phyloP scores from a whole-genome alignment of 495 filamentous ascomycete genomes.

The Geopyxis carbonaria region DNA sequence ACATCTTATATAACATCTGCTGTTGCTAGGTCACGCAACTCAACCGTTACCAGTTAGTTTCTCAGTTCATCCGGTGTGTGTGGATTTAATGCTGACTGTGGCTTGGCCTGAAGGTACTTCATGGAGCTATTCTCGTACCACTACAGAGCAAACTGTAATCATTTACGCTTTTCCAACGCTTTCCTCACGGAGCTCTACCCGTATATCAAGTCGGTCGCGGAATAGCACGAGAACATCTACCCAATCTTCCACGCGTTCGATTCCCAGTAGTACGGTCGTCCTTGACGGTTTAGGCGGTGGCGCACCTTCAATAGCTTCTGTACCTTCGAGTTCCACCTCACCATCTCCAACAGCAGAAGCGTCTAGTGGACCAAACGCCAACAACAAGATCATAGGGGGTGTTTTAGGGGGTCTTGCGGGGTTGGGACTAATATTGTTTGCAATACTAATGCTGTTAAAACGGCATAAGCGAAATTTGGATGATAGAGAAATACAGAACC shows the following conservation, averaged over 20 bases:
- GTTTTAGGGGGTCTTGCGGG: conserved; percentile 24
- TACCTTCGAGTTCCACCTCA: too few species aligned
- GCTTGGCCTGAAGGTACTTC: conserved; percentile 10
- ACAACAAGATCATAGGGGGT: conserved; percentile 19
- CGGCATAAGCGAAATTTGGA: conserved; percentile 13
- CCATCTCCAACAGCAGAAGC: conserved; percentile 7
- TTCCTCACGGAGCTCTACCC: too few species aligned
- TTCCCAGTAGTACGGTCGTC: too few species aligned
- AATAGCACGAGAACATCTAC: too few species aligned
- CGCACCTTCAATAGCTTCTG: too few species aligned
- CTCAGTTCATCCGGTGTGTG: not conserved
- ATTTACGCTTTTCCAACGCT: conserved; percentile 8
- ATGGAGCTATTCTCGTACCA: conserved; percentile 7
- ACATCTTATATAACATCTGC: conserved; percentile 13
- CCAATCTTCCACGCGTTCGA: too few species aligned
- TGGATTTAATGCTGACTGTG: conserved; percentile 7
- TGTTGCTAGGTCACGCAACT: conserved; percentile 11
- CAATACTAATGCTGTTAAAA: conserved; percentile 16
- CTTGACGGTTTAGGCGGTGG: too few species aligned
- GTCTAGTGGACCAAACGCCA: conserved; percentile 12
- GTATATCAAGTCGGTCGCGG: too few species aligned
- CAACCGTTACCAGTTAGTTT: conserved; percentile 1
- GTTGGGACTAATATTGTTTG: conserved; percentile 20
- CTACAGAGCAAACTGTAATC: conserved; percentile 15
- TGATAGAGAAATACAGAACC: conserved; percentile 5